These are phyloP conservation scores for Ehretia macrophylla DNA, from an alignment of 257 asterid genomes.

Conservation along the genomic window DNA sequence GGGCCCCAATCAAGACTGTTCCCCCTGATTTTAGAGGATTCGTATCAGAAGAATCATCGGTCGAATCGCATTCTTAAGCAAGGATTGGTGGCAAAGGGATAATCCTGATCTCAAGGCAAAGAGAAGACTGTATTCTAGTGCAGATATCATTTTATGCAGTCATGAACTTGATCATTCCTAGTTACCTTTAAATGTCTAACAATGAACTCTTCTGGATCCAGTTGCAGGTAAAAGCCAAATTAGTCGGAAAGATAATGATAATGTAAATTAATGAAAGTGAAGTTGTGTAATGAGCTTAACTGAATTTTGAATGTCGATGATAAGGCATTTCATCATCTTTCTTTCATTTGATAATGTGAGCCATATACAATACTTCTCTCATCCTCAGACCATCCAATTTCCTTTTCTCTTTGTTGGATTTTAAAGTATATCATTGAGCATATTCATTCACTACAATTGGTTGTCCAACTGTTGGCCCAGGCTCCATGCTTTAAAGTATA, in stretches of 20 bases:
- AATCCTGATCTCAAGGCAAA: background rate
- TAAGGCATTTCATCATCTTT: background rate
- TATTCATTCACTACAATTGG: too few species aligned
- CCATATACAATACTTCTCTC: too few species aligned
- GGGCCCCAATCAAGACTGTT: slow-evolving; percentile 76
- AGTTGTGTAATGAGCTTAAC: slow-evolving; percentile 12
- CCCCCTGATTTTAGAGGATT: slow-evolving; percentile 25
- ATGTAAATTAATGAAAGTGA: slow-evolving; percentile 13
- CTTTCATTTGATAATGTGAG: too few species aligned
- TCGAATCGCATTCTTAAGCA: slow-evolving; percentile 16
- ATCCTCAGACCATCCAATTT: too few species aligned
- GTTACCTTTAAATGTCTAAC: slow-evolving; percentile 8
- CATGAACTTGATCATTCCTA: slow-evolving; percentile 10
- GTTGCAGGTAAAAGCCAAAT: slow-evolving; percentile 4
- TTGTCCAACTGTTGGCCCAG: too few species aligned
- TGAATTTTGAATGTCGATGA: background rate
- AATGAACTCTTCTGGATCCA: slow-evolving; percentile 6
- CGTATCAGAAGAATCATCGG: slow-evolving; percentile 23
- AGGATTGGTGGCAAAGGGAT: slow-evolving; percentile 6
- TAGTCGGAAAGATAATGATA: slow-evolving; percentile 1
- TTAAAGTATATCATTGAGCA: too few species aligned
- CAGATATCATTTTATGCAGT: background rate
- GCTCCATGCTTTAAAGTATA: too few species aligned
- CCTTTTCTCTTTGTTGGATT: too few species aligned
- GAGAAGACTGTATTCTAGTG: background rate